phyloP scores from a whole-genome alignment of 2,329 filamentous ascomycete genomes.

The Sclerotinia borealis region DNA sequence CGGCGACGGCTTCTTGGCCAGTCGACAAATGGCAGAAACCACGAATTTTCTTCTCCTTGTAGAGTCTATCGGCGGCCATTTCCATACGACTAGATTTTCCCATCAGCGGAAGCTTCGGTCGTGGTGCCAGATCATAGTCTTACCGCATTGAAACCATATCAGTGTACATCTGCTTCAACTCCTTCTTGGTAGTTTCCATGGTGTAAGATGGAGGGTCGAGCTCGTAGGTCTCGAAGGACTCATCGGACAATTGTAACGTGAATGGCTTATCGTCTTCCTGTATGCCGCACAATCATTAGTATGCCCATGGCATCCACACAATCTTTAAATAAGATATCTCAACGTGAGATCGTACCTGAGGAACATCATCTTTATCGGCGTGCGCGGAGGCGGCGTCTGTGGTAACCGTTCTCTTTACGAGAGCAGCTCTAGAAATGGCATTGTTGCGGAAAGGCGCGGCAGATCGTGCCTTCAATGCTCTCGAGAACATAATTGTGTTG shows the following conservation, averaged over 20 bases:
- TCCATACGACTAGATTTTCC: conserved; percentile 77
- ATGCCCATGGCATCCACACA: background rate
- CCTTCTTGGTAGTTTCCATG: conserved; percentile 89
- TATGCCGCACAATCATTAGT: background rate
- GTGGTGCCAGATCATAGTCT: conserved; percentile 31
- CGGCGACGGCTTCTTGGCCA: conserved; percentile 94
- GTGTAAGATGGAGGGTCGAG: conserved; percentile 94
- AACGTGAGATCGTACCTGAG: conserved; percentile 46
- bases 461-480: conserved; percentile 56
- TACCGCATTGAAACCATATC: conserved; percentile 96
- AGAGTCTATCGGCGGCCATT: conserved; percentile 96
- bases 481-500: conserved; percentile 59
- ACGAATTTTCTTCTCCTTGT: conserved; percentile 99
- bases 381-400: conserved; percentile 92
- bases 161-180: conserved; percentile 98
- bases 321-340: conserved; percentile 1
- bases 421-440: conserved; percentile 28
- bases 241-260: conserved; percentile 85
- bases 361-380: conserved; percentile 70
- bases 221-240: conserved; percentile 99
- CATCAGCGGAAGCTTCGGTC: conserved; percentile 12
- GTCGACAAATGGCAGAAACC: conserved; percentile 99
- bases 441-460: conserved; percentile 47
- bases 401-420: conserved; percentile 67
- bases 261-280: conserved; percentile 94